Percentiles rank a stretch among this genome's conserved stretches.
These are phyloP conservation scores for Wickerhamiella bombiphila DNA, from an alignment of 805 yeast genomes.

Conservation along the genomic window DNA sequence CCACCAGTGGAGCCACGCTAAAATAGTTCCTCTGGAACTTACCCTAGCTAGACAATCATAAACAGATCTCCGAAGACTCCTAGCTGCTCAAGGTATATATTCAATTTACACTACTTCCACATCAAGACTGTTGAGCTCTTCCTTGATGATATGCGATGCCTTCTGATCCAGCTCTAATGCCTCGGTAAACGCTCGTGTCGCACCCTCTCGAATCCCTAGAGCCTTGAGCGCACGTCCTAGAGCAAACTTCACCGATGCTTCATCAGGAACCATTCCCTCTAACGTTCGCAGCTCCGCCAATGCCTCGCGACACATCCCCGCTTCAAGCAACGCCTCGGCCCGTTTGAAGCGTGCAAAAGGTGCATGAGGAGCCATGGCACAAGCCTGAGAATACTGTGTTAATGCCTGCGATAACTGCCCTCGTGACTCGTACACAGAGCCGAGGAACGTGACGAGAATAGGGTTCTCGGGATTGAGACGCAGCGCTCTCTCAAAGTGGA, in stretches of 20 bases:
- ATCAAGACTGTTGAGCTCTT: conserved; percentile 43
- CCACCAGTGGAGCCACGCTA: too few relatives aligned
- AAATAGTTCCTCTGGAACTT: too few relatives aligned
- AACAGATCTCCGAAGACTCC: too few relatives aligned
- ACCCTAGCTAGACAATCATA: conserved; percentile 3
- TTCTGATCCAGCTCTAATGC: conserved; percentile 80
- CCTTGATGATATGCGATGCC: neutral
- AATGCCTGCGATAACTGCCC: conserved; percentile 59
- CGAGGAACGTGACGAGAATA: conserved; percentile 81
- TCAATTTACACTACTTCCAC: too few relatives aligned
- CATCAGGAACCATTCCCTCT: conserved; percentile 75
- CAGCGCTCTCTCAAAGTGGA: conserved; percentile 75
- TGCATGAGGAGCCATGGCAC: conserved; percentile 67
- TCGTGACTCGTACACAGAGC: conserved; percentile 75
- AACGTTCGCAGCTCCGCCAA: conserved; percentile 59
- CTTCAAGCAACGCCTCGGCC: conserved; percentile 62
- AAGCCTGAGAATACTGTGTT: conserved; percentile 68
- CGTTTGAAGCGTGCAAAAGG: conserved; percentile 79
- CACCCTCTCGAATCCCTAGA: conserved; percentile 57
- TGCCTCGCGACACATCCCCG: conserved; percentile 61
- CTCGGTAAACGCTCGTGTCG: conserved; percentile 71
- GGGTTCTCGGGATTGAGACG: conserved; percentile 82
- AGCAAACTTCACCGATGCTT: conserved; percentile 81
- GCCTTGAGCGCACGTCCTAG: conserved; percentile 76
- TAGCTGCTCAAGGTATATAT: too few relatives aligned